Conservation (phyloP, 2,329 filamentous ascomycete species). For the Mariannaea sp. region DNA sequence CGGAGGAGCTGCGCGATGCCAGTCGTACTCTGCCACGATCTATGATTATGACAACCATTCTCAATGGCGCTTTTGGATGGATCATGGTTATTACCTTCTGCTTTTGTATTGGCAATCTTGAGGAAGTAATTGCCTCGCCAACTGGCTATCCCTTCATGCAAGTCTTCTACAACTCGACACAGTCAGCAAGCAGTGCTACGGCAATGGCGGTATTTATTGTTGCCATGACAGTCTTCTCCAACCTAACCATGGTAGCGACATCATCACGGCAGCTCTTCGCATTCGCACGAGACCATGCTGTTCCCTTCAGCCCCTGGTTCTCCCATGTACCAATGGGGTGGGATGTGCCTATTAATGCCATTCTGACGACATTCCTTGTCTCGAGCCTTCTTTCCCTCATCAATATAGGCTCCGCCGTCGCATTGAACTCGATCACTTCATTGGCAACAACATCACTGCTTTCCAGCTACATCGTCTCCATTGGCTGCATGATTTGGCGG, state of each 20-base stretch:
- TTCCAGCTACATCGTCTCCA: slow-evolving; percentile 32
- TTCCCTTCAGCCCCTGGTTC: slow-evolving; percentile 32
- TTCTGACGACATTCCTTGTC: slow-evolving; percentile 26
- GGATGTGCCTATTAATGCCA: slow-evolving; percentile 30
- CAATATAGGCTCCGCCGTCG: slow-evolving; percentile 32
- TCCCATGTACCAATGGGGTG: slow-evolving; percentile 22
- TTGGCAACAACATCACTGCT: slow-evolving; percentile 25
- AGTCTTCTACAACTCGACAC: slow-evolving; percentile 30
- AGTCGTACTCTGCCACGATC: slow-evolving; percentile 25
- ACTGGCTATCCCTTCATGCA: slow-evolving; percentile 34
- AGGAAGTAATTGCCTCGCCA: slow-evolving; percentile 23
- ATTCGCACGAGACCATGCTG: slow-evolving; percentile 29
- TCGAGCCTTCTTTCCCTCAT: slow-evolving; percentile 28
- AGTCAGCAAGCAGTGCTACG: slow-evolving; percentile 25
- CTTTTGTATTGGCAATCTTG: slow-evolving; percentile 31
- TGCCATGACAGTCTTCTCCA: slow-evolving; percentile 32
- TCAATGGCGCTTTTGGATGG: slow-evolving; percentile 32
- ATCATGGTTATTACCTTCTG: slow-evolving; percentile 33
- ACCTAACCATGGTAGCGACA: slow-evolving; percentile 31
- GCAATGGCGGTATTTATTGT: slow-evolving; percentile 28
- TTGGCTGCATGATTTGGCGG: slow-evolving; percentile 33
- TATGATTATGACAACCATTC: slow-evolving; percentile 29
- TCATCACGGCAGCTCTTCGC: slow-evolving; percentile 31
- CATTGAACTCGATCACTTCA: slow-evolving; percentile 27
- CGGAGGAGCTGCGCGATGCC: slow-evolving; percentile 28